Evolutionary conservation across 2,329 filamentous ascomycete species (phyloP), one percentile per base, ranked within the genome.

Genomic region (Epichloe uncinata): DNA sequence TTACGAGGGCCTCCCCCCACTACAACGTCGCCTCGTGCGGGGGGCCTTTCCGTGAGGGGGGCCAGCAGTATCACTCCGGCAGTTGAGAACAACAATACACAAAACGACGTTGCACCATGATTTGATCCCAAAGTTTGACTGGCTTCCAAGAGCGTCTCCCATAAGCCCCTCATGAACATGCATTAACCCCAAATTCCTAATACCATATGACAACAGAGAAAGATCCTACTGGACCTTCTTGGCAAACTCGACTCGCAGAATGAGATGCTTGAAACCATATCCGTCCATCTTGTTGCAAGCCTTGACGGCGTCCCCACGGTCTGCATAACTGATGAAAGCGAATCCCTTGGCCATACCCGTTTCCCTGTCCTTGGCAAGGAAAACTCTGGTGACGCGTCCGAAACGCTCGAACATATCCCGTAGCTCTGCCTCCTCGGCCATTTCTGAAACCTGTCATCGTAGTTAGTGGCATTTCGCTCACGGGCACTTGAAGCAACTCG

Each of bases 201-300:
- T 37, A 42, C 43, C 44, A 26, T 15, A 43, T 42, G 40, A 45
- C 34, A 40, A 50, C 5, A 50, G 13, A 47, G 11, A 38, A 63
- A 61, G 50, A 58, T 52, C 56, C 56, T 68, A 69, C 62, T 61
- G 58, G 59, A 79, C 75, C 73, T 83, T 84, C 75, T 91, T 93
- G 58, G 87, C 86, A 70, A 93, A 93, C 73, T 93, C 87, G 57
- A 93, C 87, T 66, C 85, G 78, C 62, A 93, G 71, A 67, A 93
- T 93, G 61, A 93, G 75, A 73, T 93, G 87, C 69, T 86, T 85
- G 74, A 88, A 91, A 71, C 87, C 87, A 60, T 78, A 96, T 63
- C 93, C 93, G 71, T 98, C 93, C 87, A 98, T 91, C 79, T 95
- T 96, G 73, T 85, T 84, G 73, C 87, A 95, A 40, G 93, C 93